Percentiles rank a stretch among this genome's conserved stretches.
Evolutionary conservation across 2,329 filamentous ascomycete genomes (phyloP).

Genomic region (Aspergillus fumigatiaffinis): DNA sequence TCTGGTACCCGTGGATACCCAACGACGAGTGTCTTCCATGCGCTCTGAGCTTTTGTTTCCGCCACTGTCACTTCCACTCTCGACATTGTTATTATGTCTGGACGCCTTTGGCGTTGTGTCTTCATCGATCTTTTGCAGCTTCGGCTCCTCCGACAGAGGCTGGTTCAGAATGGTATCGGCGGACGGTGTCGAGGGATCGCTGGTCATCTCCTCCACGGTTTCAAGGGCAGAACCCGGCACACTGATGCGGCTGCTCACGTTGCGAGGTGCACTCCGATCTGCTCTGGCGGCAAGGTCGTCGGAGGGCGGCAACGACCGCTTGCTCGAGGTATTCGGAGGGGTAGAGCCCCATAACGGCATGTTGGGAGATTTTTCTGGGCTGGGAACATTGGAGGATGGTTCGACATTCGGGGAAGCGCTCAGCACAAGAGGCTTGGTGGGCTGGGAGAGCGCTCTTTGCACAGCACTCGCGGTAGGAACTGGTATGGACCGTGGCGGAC

Average conservation of each 20-base stretch:
- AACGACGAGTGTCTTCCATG: slow-evolving; percentile 35
- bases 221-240: slow-evolving; percentile 65
- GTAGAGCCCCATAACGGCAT: slow-evolving; percentile 35
- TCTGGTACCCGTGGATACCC: slow-evolving; percentile 37
- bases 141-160: slow-evolving; percentile 34
- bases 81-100: slow-evolving; percentile 47
- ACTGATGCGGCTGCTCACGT: slow-evolving; percentile 56
- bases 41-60: slow-evolving; percentile 35
- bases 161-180: slow-evolving; percentile 39
- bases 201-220: slow-evolving; percentile 82
- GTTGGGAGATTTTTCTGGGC: slow-evolving; percentile 59
- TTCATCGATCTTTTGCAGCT: slow-evolving; percentile 34
- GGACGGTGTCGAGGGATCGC: slow-evolving; percentile 67
- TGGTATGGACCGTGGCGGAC: slow-evolving; percentile 53
- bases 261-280: slow-evolving; percentile 43
- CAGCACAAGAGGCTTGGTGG: slow-evolving; percentile 63
- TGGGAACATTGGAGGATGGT: slow-evolving; percentile 56
- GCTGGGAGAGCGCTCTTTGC: slow-evolving; percentile 64
- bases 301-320: slow-evolving; percentile 23
- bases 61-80: slow-evolving; percentile 58
- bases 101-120: slow-evolving; percentile 37
- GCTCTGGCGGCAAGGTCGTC: slow-evolving; percentile 29
- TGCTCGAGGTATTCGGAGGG: slow-evolving; percentile 36
- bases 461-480: slow-evolving; percentile 60
- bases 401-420: slow-evolving; percentile 56